Conservation (phyloP, 2,329 filamentous ascomycete genomes). For the Beauveria australis region DNA sequence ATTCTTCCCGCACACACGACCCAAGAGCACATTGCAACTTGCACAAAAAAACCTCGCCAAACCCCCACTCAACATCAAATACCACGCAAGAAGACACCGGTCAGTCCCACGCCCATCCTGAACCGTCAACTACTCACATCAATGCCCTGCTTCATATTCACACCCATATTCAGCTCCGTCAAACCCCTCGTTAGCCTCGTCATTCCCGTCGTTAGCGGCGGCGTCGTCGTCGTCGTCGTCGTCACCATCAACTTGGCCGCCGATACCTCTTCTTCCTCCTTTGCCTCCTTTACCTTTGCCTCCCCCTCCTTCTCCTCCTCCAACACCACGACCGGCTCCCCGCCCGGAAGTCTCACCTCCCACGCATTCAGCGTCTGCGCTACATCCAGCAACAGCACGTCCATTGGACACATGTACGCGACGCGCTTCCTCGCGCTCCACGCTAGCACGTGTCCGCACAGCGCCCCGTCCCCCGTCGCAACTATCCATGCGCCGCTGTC, state of each 20-base stretch:
- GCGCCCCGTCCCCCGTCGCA: constrained; percentile 65
- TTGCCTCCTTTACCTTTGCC: neutral
- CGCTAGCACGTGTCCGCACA: constrained; percentile 85
- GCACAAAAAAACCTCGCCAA: too few species aligned
- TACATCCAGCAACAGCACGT: constrained; percentile 79
- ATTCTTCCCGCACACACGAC: too few species aligned
- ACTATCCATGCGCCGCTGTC: constrained; percentile 93
- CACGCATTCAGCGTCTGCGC: constrained; percentile 64
- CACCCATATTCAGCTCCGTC: neutral
- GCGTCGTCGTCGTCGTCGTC: neutral
- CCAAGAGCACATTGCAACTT: too few species aligned
- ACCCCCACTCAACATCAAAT: too few species aligned
- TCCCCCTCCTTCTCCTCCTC: constrained; percentile 14
- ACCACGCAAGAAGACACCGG: constrained; percentile 21
- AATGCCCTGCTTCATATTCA: constrained; percentile 8
- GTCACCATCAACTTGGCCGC: neutral
- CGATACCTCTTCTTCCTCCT: neutral
- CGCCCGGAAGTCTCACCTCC: constrained; percentile 63
- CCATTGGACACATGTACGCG: constrained; percentile 94
- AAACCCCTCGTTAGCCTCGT: neutral
- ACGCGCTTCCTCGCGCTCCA: constrained; percentile 74
- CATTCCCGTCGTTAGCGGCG: neutral
- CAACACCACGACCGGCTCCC: constrained; percentile 32
- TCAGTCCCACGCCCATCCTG: constrained; percentile 3
- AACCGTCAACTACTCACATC: constrained; percentile 16